Conservation (phyloP, 768 basidiomycete species). For the Chalciporus piperatus region DNA sequence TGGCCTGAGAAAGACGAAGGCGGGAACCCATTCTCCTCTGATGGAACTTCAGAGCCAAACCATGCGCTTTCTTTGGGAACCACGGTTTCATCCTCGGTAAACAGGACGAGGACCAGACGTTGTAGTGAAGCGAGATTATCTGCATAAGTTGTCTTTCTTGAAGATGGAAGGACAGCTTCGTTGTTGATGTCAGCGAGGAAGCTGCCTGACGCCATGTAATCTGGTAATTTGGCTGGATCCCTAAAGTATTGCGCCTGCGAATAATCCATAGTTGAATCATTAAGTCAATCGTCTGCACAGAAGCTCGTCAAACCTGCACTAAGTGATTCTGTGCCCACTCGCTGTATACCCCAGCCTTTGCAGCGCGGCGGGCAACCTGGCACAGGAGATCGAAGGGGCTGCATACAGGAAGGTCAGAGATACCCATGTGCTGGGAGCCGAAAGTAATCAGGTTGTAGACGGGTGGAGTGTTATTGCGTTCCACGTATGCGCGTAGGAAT, state of each 20-base stretch:
- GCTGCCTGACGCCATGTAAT: slow-evolving; percentile 57
- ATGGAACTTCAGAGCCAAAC: slow-evolving; percentile 71
- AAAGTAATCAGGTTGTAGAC: slow-evolving; percentile 83
- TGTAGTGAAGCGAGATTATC: slow-evolving; percentile 58
- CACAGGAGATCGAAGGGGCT: slow-evolving; percentile 65
- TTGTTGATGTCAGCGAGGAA: slow-evolving; percentile 82
- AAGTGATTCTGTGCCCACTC: slow-evolving; percentile 76
- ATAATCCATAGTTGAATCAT: background rate
- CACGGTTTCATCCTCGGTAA: slow-evolving; percentile 71
- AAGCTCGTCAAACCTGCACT: slow-evolving; percentile 51
- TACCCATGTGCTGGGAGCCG: slow-evolving; percentile 85
- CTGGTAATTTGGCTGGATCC: slow-evolving; percentile 57
- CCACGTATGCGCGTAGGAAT: slow-evolving; percentile 82
- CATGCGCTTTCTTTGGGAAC: slow-evolving; percentile 83
- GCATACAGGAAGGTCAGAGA: slow-evolving; percentile 73
- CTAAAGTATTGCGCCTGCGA: slow-evolving; percentile 83
- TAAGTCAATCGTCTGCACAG: too few species aligned
- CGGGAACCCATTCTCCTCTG: slow-evolving; percentile 30
- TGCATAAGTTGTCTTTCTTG: slow-evolving; percentile 58
- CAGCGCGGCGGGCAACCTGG: slow-evolving; percentile 59
- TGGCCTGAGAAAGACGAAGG: slow-evolving; percentile 11
- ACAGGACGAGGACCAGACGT: slow-evolving; percentile 70
- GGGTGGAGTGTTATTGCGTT: slow-evolving; percentile 69
- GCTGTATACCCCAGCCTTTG: slow-evolving; percentile 63
- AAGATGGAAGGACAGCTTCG: slow-evolving; percentile 46